Conservation (phyloP, 345 rosid genomes). For the Populus davidiana region DNA sequence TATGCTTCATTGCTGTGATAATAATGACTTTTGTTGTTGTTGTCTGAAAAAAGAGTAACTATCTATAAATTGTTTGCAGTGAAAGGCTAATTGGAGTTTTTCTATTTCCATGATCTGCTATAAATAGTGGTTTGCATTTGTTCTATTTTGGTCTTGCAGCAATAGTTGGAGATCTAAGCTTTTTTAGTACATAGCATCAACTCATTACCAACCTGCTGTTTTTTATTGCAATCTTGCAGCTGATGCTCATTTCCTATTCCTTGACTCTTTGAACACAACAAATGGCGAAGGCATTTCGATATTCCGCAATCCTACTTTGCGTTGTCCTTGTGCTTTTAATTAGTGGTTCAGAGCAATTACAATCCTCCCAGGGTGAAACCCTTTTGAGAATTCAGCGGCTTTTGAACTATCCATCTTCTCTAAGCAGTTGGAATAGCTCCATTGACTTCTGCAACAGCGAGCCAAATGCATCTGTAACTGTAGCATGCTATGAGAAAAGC, state of each 20-base stretch:
- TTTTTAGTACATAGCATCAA: not conserved
- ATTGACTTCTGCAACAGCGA: constrained; percentile 82
- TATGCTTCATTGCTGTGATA: not conserved
- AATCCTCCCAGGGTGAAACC: constrained; percentile 68
- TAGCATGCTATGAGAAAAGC: constrained; percentile 76
- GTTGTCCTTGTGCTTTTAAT: constrained; percentile 36
- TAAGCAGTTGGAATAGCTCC: constrained; percentile 63
- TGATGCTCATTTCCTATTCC: not conserved
- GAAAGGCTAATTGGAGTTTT: not conserved
- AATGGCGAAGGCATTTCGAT: constrained; percentile 44
- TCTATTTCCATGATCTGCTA: not conserved
- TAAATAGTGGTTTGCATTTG: not conserved
- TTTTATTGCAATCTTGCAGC: constrained; percentile 1
- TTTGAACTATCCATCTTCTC: constrained; percentile 56
- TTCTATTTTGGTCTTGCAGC: not conserved
- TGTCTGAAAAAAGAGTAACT: not conserved
- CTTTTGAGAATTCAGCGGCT: constrained; percentile 66
- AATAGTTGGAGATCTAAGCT: not conserved
- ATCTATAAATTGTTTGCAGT: not conserved
- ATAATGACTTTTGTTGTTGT: not conserved
- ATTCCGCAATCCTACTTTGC: constrained; percentile 32
- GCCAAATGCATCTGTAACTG: constrained; percentile 58
- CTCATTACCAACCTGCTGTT: not conserved
- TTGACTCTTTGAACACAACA: constrained; percentile 17
- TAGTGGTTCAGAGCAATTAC: constrained; percentile 54